These are phyloP conservation scores for Apiospora kogelbergensis DNA, from an alignment of 2,329 filamentous ascomycete species.

Conservation along the genomic window DNA sequence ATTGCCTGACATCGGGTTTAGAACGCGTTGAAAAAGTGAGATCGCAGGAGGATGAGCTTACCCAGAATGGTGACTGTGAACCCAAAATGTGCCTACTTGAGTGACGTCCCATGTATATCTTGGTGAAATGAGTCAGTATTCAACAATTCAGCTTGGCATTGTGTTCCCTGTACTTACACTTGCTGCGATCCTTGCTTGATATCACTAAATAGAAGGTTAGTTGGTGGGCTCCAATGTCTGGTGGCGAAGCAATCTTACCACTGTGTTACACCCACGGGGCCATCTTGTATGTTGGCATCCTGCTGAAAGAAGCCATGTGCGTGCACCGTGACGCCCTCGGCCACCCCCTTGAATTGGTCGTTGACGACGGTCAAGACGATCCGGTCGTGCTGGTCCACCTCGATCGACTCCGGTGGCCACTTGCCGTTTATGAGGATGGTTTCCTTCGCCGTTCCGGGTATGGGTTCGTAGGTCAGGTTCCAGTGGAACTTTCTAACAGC, in stretches of 20 bases:
- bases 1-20: not conserved
- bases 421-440: conserved; percentile 9
- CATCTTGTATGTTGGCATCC: not conserved
- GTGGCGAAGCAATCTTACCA: not conserved
- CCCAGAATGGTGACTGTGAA: conserved; percentile 8
- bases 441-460: not conserved
- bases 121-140: not conserved
- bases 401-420: conserved; percentile 10
- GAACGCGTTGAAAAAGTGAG: not conserved
- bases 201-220: not conserved
- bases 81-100: conserved; percentile 7
- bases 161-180: not conserved
- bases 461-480: conserved; percentile 6
- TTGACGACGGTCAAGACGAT: conserved; percentile 9
- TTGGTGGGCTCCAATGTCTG: not conserved
- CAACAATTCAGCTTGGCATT: too few relatives aligned
- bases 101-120: conserved; percentile 9
- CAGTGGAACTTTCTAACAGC: not conserved
- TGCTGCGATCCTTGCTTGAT: not conserved
- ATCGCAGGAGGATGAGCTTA: not conserved
- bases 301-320: conserved; percentile 9
- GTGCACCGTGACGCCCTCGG: conserved; percentile 2
- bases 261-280: conserved; percentile 9
- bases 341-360: not conserved
- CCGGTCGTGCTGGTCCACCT: conserved; percentile 5